Evolutionary conservation across 176 grass and related monocot species (phyloP).

Genomic region (Chloris gayana): DNA sequence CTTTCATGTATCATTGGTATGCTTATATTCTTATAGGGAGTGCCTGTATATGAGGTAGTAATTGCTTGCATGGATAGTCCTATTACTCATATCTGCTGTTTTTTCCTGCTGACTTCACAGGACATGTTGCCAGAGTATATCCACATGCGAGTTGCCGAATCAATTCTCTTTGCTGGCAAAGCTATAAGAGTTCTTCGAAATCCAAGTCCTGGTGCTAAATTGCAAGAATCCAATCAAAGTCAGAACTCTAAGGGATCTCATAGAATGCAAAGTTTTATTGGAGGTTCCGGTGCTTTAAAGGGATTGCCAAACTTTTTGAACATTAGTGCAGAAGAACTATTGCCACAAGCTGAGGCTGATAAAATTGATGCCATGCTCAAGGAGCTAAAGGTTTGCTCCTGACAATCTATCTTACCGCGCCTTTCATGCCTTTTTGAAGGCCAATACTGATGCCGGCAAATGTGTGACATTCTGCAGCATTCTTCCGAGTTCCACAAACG

Average conservation of each 20-base stretch:
- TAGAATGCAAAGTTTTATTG: constrained; percentile 63
- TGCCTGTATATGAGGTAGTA: constrained; percentile 15
- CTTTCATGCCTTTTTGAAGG: neutral
- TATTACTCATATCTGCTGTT: constrained; percentile 45
- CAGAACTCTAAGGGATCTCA: constrained; percentile 55
- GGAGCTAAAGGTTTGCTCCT: constrained; percentile 69
- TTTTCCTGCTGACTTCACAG: constrained; percentile 51
- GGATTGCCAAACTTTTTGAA: constrained; percentile 54
- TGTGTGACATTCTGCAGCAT: constrained; percentile 54
- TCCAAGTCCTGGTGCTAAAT: constrained; percentile 70
- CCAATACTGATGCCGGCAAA: neutral
- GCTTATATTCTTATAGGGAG: constrained; percentile 37
- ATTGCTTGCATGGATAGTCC: constrained; percentile 26
- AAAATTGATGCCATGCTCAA: constrained; percentile 95
- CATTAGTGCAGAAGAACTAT: constrained; percentile 78
- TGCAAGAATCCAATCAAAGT: constrained; percentile 62
- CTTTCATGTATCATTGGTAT: constrained; percentile 98
- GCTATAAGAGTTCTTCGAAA: constrained; percentile 92
- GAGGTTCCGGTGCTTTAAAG: constrained; percentile 45
- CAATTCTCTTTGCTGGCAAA: constrained; percentile 97
- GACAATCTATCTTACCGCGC: too few relatives aligned
- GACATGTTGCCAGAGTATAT: constrained; percentile 98
- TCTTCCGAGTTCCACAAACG: constrained; percentile 97
- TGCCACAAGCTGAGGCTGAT: constrained; percentile 88
- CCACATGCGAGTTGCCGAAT: constrained; percentile 93